These are phyloP conservation scores for Tarenaya hassleriana DNA, from an alignment of 345 rosid genomes.

Conservation along the genomic window DNA sequence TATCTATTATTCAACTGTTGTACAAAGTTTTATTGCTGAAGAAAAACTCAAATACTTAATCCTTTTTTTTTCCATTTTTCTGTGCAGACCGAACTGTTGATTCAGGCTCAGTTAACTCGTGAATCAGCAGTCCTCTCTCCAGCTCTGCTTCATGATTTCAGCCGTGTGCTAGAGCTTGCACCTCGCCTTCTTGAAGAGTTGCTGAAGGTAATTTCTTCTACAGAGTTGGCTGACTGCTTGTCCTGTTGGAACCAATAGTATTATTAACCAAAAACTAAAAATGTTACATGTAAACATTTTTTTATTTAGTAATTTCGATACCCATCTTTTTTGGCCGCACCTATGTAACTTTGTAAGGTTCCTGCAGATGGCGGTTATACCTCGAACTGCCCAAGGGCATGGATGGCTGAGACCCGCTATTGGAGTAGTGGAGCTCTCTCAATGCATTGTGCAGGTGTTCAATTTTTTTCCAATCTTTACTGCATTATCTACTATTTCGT, in stretches of 20 bases:
- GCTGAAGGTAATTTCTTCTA: constrained; percentile 55
- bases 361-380: constrained; percentile 85
- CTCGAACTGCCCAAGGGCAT: constrained; percentile 72
- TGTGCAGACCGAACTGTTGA: constrained; percentile 85
- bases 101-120: constrained; percentile 93
- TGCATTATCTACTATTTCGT: neutral
- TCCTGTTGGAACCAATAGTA: no score
- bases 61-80: constrained; percentile 6
- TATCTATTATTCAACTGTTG: constrained; percentile 10
- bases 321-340: constrained; percentile 8
- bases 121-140: constrained; percentile 72
- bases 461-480: constrained; percentile 9
- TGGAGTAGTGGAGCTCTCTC: constrained; percentile 90
- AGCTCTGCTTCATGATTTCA: constrained; percentile 69
- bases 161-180: constrained; percentile 81
- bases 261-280: no score
- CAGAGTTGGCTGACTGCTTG: no score
- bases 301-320: no score
- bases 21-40: neutral
- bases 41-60: constrained; percentile 13
- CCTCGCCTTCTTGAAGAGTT: constrained; percentile 96
- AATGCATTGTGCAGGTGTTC: constrained; percentile 79
- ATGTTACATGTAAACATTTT: no score
- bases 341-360: constrained; percentile 12
- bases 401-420: constrained; percentile 96